Conservation (phyloP, 257 asterid genomes). For the Cinchona pubescens region DNA sequence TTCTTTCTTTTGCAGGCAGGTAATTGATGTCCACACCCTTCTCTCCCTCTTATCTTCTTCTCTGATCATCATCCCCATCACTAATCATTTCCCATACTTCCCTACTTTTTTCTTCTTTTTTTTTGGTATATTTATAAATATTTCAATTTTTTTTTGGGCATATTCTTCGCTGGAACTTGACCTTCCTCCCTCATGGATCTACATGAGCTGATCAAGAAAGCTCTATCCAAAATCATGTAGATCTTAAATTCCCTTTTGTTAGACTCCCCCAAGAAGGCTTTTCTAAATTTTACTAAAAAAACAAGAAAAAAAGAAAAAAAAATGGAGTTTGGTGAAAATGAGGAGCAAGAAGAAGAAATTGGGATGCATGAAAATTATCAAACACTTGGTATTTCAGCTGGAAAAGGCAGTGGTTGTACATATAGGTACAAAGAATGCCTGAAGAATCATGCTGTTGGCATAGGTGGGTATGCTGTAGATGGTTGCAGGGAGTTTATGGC, state of each 20-base stretch:
- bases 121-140: neutral
- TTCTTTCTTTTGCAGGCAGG: conserved; percentile 20
- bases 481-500: conserved; percentile 82
- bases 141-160: neutral
- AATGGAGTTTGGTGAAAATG: conserved; percentile 43
- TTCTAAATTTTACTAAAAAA: neutral
- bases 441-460: conserved; percentile 71
- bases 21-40: conserved; percentile 51
- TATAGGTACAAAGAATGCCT: conserved; percentile 58
- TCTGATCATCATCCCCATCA: conserved; percentile 42
- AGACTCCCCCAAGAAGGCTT: too few relatives aligned
- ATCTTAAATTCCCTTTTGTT: too few relatives aligned
- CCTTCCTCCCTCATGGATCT: conserved; percentile 13
- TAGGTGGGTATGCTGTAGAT: conserved; percentile 72
- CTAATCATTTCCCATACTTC: conserved; percentile 19
- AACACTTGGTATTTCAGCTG: conserved; percentile 2
- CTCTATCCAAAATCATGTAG: conserved; percentile 20
- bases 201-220: conserved; percentile 13
- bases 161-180: neutral
- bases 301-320: neutral
- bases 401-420: neutral
- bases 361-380: conserved; percentile 20
- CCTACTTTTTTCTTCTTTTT: neutral
- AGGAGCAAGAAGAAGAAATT: conserved; percentile 36
- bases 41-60: conserved; percentile 38